Base-by-base conservation (phyloP, 768 basidiomycete species). In the Xerocomus potaroensis region DNA sequence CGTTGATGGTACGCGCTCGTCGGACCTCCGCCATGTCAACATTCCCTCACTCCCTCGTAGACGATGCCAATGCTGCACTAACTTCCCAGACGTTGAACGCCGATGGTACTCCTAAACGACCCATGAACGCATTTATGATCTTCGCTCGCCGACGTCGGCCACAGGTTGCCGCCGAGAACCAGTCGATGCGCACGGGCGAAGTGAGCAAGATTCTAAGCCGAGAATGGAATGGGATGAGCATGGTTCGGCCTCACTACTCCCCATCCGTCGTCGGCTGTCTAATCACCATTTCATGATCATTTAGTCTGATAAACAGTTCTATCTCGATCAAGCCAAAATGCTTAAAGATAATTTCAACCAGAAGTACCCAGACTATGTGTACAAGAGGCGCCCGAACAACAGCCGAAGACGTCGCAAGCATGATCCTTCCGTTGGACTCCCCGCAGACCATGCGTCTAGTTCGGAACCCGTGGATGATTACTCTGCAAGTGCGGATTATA, bases 101-200 rank as follows among this genome's bases (percentile, higher is more conserved):
- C 2, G 89, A 92, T 56, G 89, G 89, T 22, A 91, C 88, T 38
- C 89, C 89, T 21, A 91, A 91, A 63, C 81, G 89, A 11, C 89
- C 89, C 27, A 91, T 92, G 89, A 92, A 92, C 64, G 89, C 89
- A 18, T 92, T 92, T 72, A 91, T 92, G 89, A 91, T 92, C 49
- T 92, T 91, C 58, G 89, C 90, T 50, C 79, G 89, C 19, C 77
- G 83, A 43, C 76, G 89, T 47, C 72, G 89, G 34, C 89, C 89
- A 15, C 86, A 92, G 64, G 87, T 92, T 27, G 81, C 86, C 8
- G 80, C 86, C n/a, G 85, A 86, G 53, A 87, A 92, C 62, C 88
- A 90, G 63, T 79, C 87, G 36, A 84, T 92, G 87, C 83, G 90
- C 32, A 92, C 90, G 0, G 90, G 90, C 14, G 90, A 92, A 59